Conservation (phyloP, 2,329 filamentous ascomycete species). For the Daldinia eschscholtzii region DNA sequence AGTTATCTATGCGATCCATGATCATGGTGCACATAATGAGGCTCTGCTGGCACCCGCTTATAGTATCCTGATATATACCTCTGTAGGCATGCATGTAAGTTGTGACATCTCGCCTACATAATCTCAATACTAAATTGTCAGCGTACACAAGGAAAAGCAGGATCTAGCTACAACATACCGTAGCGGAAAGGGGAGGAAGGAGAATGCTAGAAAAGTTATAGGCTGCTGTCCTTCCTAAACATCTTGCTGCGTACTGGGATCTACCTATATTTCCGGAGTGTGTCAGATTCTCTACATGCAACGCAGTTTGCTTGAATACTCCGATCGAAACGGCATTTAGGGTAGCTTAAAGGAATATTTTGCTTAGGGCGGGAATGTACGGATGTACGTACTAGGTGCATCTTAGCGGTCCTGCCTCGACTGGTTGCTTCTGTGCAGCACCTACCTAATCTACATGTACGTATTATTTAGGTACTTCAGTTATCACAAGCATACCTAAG, state of each 20-base stretch:
- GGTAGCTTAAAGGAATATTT: background rate
- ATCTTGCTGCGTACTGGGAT: background rate
- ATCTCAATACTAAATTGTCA: background rate
- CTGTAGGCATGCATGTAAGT: background rate
- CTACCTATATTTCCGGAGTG: background rate
- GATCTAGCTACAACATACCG: background rate
- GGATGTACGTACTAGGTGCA: background rate
- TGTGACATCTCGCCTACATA: background rate
- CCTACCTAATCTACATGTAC: background rate
- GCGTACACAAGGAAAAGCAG: background rate
- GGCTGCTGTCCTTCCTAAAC: background rate
- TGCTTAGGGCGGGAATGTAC: background rate
- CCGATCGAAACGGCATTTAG: background rate
- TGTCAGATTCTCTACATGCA: background rate
- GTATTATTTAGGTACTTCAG: background rate
- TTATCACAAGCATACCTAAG: too few relatives aligned
- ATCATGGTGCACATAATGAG: background rate
- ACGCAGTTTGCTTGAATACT: background rate
- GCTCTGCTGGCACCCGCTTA: background rate
- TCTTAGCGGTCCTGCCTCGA: background rate
- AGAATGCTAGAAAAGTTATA: background rate
- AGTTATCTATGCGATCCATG: background rate
- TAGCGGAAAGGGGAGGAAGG: background rate
- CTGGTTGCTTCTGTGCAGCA: background rate
- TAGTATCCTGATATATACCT: background rate